A percentile compares a stretch with the other conserved stretches of the same genome.
Evolutionary conservation across 2,329 filamentous ascomycete genomes (phyloP).

Genomic region (Penicillium thymicola): DNA sequence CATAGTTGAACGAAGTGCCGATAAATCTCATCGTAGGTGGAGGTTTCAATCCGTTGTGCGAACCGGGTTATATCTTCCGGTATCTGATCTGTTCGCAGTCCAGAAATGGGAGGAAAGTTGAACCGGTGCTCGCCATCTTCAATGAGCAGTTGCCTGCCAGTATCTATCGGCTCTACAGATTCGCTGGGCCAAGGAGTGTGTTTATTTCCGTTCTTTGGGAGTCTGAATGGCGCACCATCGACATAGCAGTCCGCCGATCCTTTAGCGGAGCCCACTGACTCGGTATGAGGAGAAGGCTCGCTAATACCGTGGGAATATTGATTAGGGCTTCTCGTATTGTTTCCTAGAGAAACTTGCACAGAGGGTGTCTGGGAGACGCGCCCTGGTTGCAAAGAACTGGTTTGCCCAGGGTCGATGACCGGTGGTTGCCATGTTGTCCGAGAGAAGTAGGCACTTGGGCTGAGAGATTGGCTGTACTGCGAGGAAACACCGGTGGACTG

Average conservation of each 20-base stretch:
- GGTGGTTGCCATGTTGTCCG: conserved; percentile 30
- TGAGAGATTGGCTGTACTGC: conserved; percentile 18
- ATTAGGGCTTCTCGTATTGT: conserved; percentile 20
- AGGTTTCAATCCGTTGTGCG: conserved; percentile 20
- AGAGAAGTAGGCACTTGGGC: conserved; percentile 18
- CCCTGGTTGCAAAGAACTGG: conserved; percentile 15
- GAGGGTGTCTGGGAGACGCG: conserved; percentile 20
- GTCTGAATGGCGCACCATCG: conserved; percentile 25
- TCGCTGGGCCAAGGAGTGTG: conserved; percentile 16
- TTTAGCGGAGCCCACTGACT: conserved; percentile 19
- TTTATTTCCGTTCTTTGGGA: conserved; percentile 27
- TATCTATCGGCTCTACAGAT: conserved; percentile 8
- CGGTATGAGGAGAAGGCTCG: conserved; percentile 23
- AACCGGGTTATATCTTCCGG: conserved; percentile 12
- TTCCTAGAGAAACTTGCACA: conserved; percentile 17
- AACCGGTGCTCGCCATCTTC: conserved; percentile 16
- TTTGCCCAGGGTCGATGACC: conserved; percentile 16
- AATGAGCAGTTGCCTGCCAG: conserved; percentile 8
- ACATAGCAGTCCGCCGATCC: conserved; percentile 28
- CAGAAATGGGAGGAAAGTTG: conserved; percentile 24
- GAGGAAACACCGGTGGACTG: conserved; percentile 13
- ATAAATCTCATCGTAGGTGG: conserved; percentile 30
- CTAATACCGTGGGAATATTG: conserved; percentile 19
- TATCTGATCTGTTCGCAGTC: conserved; percentile 13
- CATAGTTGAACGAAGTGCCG: conserved; percentile 33